Conservation (phyloP, 345 rosid genomes). For the Angophora floribunda region DNA sequence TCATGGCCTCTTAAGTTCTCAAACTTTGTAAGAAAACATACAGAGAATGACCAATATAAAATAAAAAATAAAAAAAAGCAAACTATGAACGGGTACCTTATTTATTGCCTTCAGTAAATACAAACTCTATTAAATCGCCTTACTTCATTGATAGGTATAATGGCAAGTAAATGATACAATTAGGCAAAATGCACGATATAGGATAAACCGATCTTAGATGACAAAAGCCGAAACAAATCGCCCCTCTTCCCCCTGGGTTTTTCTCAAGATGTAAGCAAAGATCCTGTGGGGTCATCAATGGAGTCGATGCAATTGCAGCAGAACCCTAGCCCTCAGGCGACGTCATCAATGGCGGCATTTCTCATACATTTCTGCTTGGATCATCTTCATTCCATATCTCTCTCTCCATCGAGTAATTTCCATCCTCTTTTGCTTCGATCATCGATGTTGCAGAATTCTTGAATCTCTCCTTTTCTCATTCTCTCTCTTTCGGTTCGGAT, state of each 20-base stretch:
- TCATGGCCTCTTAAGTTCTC: background rate
- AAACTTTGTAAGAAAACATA: background rate
- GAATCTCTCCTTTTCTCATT: background rate
- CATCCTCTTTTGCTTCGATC: background rate
- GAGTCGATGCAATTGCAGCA: background rate
- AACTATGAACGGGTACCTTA: background rate
- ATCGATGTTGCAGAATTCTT: background rate
- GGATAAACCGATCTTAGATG: no score
- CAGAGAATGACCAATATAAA: background rate
- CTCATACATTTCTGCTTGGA: constrained; percentile 35
- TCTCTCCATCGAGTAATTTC: constrained; percentile 46
- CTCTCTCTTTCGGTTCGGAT: constrained; percentile 19
- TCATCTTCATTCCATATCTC: constrained; percentile 58
- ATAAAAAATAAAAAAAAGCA: background rate
- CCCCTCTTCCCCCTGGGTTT: background rate
- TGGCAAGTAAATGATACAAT: no score
- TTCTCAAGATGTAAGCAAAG: background rate
- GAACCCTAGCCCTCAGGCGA: constrained; percentile 12
- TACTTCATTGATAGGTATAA: no score
- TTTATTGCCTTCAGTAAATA: no score
- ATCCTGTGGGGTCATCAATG: background rate
- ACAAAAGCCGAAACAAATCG: no score
- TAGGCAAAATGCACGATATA: no score
- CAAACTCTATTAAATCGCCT: no score
- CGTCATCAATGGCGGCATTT: constrained; percentile 47